Evolutionary conservation across 257 asterid genomes (phyloP), one percentile per base, ranked within the genome.

Genomic region (Haberlea rhodopensis): DNA sequence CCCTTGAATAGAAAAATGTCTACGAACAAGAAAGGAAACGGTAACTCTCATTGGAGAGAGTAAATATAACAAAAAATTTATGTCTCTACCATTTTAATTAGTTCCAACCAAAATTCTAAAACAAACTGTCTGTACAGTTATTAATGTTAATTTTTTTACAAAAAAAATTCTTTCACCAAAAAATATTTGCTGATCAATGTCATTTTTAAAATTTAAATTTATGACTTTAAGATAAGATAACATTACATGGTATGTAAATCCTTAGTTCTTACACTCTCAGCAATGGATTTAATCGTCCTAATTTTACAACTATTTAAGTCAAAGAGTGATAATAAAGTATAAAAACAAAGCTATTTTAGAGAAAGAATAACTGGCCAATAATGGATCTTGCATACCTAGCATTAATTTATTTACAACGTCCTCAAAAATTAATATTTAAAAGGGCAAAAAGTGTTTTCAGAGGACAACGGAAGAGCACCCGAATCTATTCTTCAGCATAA

Each of bases 381-480:
- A 43, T 57, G 28, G 58, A 15, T 58, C 73, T 13, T 43, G 6
- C 49, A 43, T 43, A 43, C 15, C 49, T 43, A 11, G 51, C 19
- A 43, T 43, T 43, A 43, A 43, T 43, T 1, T 43, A 5, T 43
- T n/a, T n/a, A n/a, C n/a, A 4, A 15, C 51, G 20, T 43, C 51
- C 51, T 15, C 19, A 43, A 43, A 43, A 13, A 13, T 37, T 10
- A 40, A 10, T 37, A 37, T 37, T 11, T 3, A 2, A 37, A 10
- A 10, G 1, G 11, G 1, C 4, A 15, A 15, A 67, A 52, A 1
- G 19, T 13, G 19, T 68, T 51, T 27, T 61, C 48, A 59, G 15
- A 77, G 81, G 77, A 77, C 78, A 74, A 63, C 73, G 75, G 70
- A 68, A 52, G 57, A 26, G 76, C 71, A 76, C 70, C 23, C 19